Evolutionary conservation across 768 basidiomycete genomes (phyloP), one percentile per base, ranked within the genome.

Genomic region (Boletus subcaerulescens): DNA sequence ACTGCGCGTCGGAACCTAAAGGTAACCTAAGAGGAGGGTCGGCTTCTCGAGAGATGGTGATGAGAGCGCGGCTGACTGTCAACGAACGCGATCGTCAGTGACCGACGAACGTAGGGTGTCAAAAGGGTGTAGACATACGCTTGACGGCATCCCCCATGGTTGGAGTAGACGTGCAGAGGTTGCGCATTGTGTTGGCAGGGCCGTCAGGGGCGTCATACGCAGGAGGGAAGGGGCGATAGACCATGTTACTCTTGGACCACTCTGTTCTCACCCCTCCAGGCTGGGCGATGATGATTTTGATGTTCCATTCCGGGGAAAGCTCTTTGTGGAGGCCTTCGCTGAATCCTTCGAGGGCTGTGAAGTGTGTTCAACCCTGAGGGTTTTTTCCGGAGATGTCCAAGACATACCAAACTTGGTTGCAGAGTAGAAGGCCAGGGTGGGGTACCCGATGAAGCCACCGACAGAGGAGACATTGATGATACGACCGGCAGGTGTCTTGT

Each of bases 321-420:
- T 68, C 66, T 42, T 60, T 60, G 14, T 67, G 51, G 3, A 68
- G 55, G 5, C n/a, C 50, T 36, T 68, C 67, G 10, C 62, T 56
- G 39, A 68, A 68, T 6, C 68, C 66, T 43, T 69, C 67, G 35
- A 68, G 55, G 0, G 66, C 67, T 68, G 29, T 36, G 17, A 31
- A 31, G 3, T 8, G 14, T 6, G 13, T 35, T 35, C 1, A 5
- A 14, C 13, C 5, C 1, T 5, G 3, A 11, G 12, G 11, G 3
- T 24, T 5, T 11, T 17, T 18, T 35, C 13, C 3, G 11, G 33
- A 35, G 13, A 35, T 35, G 33, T 8, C 8, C 5, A 22, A 45
- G 10, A 40, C 64, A 2, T 44, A 64, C 64, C 65, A 5, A 65
- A 65, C 26, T 65, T 65, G 56, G 56, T 60, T 14, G 64, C 65